phyloP scores from a whole-genome alignment of 2,329 filamentous ascomycete genomes.

The Calonectria crousiana region DNA sequence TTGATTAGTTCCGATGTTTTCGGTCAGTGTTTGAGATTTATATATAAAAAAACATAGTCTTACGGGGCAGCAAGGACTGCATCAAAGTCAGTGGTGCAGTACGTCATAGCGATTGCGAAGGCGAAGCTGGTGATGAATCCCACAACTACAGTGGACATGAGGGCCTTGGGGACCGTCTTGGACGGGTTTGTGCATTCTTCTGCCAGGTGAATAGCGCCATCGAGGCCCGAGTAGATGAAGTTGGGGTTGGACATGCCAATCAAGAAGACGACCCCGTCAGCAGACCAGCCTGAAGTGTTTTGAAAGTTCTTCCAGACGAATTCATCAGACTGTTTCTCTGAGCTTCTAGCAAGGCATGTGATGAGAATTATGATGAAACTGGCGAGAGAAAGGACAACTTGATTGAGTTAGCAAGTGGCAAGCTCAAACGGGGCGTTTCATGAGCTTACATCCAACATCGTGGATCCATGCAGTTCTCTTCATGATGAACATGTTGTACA shows the following conservation, averaged over 20 bases:
- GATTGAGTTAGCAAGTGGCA: not conserved
- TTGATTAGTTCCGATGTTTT: not conserved
- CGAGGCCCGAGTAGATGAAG: constrained; percentile 52
- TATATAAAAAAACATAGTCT: not conserved
- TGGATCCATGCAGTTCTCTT: constrained; percentile 28
- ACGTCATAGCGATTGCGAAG: constrained; percentile 46
- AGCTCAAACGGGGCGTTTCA: not conserved
- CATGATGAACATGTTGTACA: constrained; percentile 27
- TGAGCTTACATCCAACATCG: constrained; percentile 27
- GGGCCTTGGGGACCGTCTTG: constrained; percentile 47
- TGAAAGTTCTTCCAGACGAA: constrained; percentile 49
- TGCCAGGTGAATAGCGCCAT: constrained; percentile 52
- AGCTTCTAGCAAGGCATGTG: constrained; percentile 23
- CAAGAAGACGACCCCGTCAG: constrained; percentile 49
- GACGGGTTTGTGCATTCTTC: constrained; percentile 51
- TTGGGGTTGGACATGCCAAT: constrained; percentile 53
- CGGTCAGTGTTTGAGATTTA: too few relatives aligned
- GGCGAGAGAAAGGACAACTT: constrained; percentile 25
- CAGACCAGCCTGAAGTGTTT: constrained; percentile 45
- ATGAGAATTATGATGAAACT: constrained; percentile 26
- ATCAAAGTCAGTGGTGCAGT: constrained; percentile 39
- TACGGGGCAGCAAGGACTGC: constrained; percentile 25
- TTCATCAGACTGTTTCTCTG: constrained; percentile 5
- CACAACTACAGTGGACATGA: constrained; percentile 48
- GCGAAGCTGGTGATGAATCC: constrained; percentile 49